phyloP scores from a whole-genome alignment of 495 filamentous ascomycete species.

The Gamarada debralockiae region DNA sequence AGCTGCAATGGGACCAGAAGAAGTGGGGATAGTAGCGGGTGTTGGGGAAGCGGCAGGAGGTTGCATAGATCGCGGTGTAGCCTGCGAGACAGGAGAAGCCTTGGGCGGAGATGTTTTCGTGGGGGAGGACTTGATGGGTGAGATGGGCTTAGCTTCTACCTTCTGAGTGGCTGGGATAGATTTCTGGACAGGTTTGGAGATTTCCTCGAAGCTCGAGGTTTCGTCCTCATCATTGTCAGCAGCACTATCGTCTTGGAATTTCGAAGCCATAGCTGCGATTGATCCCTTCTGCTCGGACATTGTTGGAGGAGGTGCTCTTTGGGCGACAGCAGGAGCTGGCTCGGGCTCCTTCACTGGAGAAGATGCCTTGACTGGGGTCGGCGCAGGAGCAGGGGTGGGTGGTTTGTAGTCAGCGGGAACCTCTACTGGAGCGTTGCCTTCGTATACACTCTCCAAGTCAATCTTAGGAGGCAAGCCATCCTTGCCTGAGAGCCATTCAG shows the following conservation, averaged over 20 bases:
- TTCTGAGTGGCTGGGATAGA: conserved; percentile 28
- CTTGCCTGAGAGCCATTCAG: conserved; percentile 85
- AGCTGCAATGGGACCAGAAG: conserved; percentile 21
- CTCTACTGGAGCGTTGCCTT: conserved; percentile 73
- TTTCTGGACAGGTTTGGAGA: conserved; percentile 53
- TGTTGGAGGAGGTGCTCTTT: conserved; percentile 55
- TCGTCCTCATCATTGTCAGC: conserved; percentile 59
- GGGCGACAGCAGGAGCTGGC: conserved; percentile 39
- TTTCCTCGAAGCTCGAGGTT: conserved; percentile 78
- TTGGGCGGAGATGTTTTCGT: conserved; percentile 22
- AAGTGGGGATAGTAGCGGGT: conserved; percentile 29
- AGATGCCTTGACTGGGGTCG: conserved; percentile 45
- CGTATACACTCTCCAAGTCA: conserved; percentile 86
- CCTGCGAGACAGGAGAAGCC: conserved; percentile 28
- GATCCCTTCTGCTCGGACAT: conserved; percentile 81
- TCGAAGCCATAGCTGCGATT: conserved; percentile 77
- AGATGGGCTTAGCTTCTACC: conserved; percentile 24
- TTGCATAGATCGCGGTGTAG: conserved; percentile 32
- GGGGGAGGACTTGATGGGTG: conserved; percentile 16
- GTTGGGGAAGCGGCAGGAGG: conserved; percentile 30
- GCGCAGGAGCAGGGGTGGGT: conserved; percentile 37
- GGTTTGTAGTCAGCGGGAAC: conserved; percentile 68
- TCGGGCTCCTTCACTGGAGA: conserved; percentile 33
- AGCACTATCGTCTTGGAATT: conserved; percentile 74
- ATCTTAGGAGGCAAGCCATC: conserved; percentile 83